phyloP scores from a whole-genome alignment of 2,329 filamentous ascomycete genomes.

The Paecilomyces dactylethromorphus region DNA sequence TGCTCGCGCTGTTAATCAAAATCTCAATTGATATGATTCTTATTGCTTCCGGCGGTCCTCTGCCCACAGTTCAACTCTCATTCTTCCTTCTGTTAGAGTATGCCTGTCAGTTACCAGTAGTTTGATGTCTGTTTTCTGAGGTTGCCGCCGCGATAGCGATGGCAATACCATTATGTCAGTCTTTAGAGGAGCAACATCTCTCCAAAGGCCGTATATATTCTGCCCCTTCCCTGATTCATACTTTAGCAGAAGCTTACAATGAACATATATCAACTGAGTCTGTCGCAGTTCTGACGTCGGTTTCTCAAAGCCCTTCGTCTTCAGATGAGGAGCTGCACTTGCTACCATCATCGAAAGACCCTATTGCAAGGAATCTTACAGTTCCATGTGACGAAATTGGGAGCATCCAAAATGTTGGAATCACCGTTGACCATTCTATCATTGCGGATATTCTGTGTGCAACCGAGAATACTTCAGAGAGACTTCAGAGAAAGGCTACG shows the following conservation, averaged over 20 bases:
- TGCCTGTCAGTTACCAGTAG: not conserved
- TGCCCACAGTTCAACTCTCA: not conserved
- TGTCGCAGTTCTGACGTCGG: not conserved
- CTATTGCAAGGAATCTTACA: not conserved
- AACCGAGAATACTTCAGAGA: not conserved
- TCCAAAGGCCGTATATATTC: constrained; percentile 9
- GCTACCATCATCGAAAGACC: not conserved
- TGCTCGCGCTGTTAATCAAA: not conserved
- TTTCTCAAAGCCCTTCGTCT: not conserved
- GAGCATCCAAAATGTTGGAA: constrained; percentile 1
- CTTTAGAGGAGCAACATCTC: constrained; percentile 15
- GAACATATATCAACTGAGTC: not conserved
- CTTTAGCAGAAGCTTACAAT: constrained; percentile 2
- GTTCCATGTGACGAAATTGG: not conserved
- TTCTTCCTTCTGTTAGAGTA: constrained; percentile 6
- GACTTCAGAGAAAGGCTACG: constrained; percentile 7
- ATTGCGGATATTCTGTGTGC: not conserved
- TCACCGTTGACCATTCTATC: not conserved
- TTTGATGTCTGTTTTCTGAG: constrained; percentile 3
- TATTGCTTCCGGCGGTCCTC: not conserved
- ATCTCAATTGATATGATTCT: not conserved
- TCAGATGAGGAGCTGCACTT: not conserved
- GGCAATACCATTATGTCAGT: constrained; percentile 19
- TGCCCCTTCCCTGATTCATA: constrained; percentile 6
- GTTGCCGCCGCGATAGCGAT: constrained; percentile 11